Conservation (phyloP, 306 rosid species). For the Pueraria montana region DNA sequence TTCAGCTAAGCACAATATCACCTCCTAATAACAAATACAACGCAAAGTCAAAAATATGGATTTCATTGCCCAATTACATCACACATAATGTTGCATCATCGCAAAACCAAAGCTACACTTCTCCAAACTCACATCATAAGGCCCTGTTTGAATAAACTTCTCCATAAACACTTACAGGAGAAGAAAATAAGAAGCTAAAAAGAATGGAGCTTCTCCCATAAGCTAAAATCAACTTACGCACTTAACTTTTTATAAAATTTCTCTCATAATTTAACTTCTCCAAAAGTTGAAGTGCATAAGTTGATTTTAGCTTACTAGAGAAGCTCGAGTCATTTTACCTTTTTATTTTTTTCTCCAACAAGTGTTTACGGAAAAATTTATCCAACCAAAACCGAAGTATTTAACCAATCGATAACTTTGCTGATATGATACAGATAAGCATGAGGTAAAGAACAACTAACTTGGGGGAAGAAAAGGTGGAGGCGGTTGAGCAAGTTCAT, state of each 20-base stretch:
- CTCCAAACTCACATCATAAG: background rate
- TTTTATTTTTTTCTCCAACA: too few relatives aligned
- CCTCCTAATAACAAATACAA: conserved; percentile 3
- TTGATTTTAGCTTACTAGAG: too few relatives aligned
- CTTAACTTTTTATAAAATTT: too few relatives aligned
- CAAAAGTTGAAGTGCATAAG: too few relatives aligned
- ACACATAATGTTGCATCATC: background rate
- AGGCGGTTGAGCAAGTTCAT: conserved; percentile 47
- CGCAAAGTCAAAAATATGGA: background rate
- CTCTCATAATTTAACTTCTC: too few relatives aligned
- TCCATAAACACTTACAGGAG: background rate
- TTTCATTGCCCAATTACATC: conserved; percentile 17
- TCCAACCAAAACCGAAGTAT: too few relatives aligned
- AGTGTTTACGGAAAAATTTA: too few relatives aligned
- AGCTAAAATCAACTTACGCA: too few relatives aligned
- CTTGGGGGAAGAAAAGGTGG: conserved; percentile 72
- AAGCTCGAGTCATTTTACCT: too few relatives aligned
- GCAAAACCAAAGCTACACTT: conserved; percentile 20
- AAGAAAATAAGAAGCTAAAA: too few relatives aligned
- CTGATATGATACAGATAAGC: background rate
- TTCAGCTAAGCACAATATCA: conserved; percentile 23
- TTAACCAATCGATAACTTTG: conserved; percentile 24
- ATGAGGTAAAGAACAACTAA: conserved; percentile 55
- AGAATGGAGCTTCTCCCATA: too few relatives aligned
- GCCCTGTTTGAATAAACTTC: background rate